Percentiles rank a stretch among this genome's conserved stretches.
Evolutionary conservation across 2,329 filamentous ascomycete genomes (phyloP).

Genomic region (Aureobasidium subglaciale): DNA sequence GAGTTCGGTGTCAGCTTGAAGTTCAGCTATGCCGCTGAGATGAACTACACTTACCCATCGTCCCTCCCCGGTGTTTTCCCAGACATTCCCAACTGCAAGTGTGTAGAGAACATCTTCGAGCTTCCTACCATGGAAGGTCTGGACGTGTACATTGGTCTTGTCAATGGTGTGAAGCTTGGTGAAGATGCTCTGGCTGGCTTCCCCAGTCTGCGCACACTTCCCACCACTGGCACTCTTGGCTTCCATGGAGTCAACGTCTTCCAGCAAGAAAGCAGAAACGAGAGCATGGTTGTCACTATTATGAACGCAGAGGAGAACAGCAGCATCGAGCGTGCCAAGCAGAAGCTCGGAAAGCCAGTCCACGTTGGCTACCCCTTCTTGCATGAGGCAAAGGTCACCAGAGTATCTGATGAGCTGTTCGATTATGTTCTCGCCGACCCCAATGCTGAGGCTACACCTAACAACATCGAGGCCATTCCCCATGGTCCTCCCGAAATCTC

Average conservation of each 20-base stretch:
- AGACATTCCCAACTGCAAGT: slow-evolving; percentile 77
- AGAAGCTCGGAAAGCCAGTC: slow-evolving; percentile 75
- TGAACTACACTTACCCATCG: slow-evolving; percentile 78
- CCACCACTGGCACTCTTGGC: slow-evolving; percentile 71
- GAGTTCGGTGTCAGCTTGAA: slow-evolving; percentile 88
- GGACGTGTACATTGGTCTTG: slow-evolving; percentile 74
- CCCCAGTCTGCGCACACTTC: slow-evolving; percentile 78
- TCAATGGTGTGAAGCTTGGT: slow-evolving; percentile 77
- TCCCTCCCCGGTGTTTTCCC: slow-evolving; percentile 86
- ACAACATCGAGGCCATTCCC: slow-evolving; percentile 58
- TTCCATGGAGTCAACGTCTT: slow-evolving; percentile 93
- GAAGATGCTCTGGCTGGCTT: slow-evolving; percentile 84
- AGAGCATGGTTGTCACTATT: slow-evolving; percentile 89
- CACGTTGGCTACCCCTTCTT: slow-evolving; percentile 93
- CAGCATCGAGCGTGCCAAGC: slow-evolving; percentile 64
- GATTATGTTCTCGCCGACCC: slow-evolving; percentile 66
- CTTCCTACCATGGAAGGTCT: slow-evolving; percentile 86
- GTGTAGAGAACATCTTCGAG: slow-evolving; percentile 94
- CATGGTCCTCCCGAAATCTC: slow-evolving; percentile 71
- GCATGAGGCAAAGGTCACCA: slow-evolving; percentile 83
- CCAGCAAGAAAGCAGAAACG: slow-evolving; percentile 89
- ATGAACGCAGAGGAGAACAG: slow-evolving; percentile 65
- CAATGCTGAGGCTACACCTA: slow-evolving; percentile 28
- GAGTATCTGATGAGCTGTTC: slow-evolving; percentile 89
- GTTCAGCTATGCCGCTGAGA: slow-evolving; percentile 74